Conservation (phyloP, 805 yeast genomes). For the Candida qinlingensis region DNA sequence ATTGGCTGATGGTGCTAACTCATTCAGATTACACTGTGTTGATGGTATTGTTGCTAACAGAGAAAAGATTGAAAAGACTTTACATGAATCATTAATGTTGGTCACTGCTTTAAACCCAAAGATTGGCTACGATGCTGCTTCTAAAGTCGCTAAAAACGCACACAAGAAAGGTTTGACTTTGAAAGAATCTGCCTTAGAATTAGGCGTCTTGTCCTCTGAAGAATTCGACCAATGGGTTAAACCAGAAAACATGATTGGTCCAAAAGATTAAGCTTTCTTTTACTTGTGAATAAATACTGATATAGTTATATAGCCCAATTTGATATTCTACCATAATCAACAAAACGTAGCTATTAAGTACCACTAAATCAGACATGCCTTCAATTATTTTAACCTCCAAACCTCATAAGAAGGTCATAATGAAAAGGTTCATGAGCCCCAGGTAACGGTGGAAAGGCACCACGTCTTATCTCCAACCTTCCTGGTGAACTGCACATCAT, state of each 20-base stretch:
- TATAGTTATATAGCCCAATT: no score
- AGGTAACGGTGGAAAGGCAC: no score
- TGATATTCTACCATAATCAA: no score
- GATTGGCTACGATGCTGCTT: conserved; percentile 96
- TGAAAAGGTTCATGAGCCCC: no score
- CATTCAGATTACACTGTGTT: conserved; percentile 93
- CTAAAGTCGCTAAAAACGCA: conserved; percentile 97
- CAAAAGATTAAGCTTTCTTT: conserved; percentile 37
- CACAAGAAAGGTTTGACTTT: conserved; percentile 96
- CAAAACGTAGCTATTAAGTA: no score
- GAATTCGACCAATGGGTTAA: conserved; percentile 96
- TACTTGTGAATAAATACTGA: no score
- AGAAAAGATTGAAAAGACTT: conserved; percentile 77
- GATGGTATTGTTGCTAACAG: conserved; percentile 89
- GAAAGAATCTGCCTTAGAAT: conserved; percentile 90
- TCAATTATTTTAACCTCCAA: no score
- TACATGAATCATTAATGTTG: conserved; percentile 95
- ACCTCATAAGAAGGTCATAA: no score
- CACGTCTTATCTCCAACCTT: no score
- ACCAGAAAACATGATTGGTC: conserved; percentile 98
- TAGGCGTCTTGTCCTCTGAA: conserved; percentile 73
- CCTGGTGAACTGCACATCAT: no score
- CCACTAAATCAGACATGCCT: no score
- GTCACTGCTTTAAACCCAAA: conserved; percentile 98
- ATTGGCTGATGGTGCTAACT: conserved; percentile 81